Evolutionary conservation across 2,329 filamentous ascomycete species (phyloP), one percentile per base, ranked within the genome.

Genomic region (Helminthosporium solani): DNA sequence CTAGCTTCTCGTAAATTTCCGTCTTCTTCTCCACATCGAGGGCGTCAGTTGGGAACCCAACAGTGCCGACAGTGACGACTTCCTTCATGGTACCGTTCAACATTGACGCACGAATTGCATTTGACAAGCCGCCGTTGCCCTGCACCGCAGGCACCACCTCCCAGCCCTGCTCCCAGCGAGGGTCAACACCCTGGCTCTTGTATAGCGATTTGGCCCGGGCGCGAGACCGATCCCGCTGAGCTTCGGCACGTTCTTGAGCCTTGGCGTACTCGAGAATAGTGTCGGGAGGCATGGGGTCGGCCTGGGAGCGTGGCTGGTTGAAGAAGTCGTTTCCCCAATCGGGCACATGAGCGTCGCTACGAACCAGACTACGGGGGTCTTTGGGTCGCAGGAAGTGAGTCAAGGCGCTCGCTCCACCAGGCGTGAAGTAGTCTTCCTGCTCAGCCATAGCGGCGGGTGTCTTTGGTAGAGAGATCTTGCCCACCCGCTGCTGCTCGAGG

Each of bases 21-120:
- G 87, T 79, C 66, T 87, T 92, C 62, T 88, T 84, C 58, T 85
- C 82, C 33, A 85, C 83, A 30, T 86, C 79, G 19, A 97, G 77
- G 7, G 85, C 86, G 70, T 97, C 92, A 0, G 90, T 96, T 0
- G 92, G 91, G 83, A 96, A 96, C 16, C 92, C 94, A 34, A 97
- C 73, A 0, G 91, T 95, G 42, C 92, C 92, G 3, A 97, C 87
- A 85, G 88, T 95, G n/a, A 85, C 86, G 63, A 89, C 86, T 44
- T 95, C 87, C 16, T 80, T 78, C 8, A 90, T 73, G 50, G 81
- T 79, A 16, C 84, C 86, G 44, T 85, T 82, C 37, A 88, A 81
- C 14, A 82, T 78, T 2, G 88, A 87, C 14, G 90, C 89, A 52
- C 88, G 84, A 27, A 94, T 84, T 3, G 92, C 92, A 66, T 96